Conservation (phyloP, 345 rosid species). For the Populus nigra region DNA sequence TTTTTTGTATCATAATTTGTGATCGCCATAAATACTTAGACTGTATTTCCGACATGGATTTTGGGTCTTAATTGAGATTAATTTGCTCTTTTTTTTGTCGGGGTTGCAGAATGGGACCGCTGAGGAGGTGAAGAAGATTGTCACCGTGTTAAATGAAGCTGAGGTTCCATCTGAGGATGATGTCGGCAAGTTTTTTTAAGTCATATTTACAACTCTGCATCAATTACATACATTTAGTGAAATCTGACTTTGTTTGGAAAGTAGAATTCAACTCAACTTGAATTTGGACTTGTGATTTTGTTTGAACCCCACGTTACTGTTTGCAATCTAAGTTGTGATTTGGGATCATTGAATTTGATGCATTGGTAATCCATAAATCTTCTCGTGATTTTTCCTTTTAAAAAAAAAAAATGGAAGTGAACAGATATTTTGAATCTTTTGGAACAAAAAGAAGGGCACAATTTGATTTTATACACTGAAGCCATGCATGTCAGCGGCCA, state of each 20-base stretch:
- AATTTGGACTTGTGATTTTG: neutral
- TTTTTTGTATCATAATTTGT: neutral
- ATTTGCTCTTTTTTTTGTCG: neutral
- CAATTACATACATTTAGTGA: neutral
- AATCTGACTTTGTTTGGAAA: neutral
- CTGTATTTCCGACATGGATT: neutral
- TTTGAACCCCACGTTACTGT: neutral
- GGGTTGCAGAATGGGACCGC: slow-evolving; percentile 57
- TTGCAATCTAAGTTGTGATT: neutral
- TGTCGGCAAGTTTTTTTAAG: slow-evolving; percentile 43
- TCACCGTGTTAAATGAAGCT: slow-evolving; percentile 51
- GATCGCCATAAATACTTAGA: neutral
- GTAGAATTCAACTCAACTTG: neutral
- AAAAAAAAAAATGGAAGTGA: neutral
- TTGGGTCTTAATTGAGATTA: neutral
- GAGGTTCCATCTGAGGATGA: slow-evolving; percentile 64
- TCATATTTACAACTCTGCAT: neutral
- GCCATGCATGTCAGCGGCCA: neutral
- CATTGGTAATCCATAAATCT: neutral
- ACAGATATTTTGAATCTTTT: neutral
- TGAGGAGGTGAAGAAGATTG: slow-evolving; percentile 73
- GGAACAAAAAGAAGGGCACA: neutral
- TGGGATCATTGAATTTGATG: neutral
- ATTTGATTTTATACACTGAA: neutral
- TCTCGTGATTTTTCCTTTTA: neutral